These are phyloP conservation scores for Paraphaeosphaeria sporulosa DNA, from an alignment of 2,329 filamentous ascomycete species.

Conservation along the genomic window DNA sequence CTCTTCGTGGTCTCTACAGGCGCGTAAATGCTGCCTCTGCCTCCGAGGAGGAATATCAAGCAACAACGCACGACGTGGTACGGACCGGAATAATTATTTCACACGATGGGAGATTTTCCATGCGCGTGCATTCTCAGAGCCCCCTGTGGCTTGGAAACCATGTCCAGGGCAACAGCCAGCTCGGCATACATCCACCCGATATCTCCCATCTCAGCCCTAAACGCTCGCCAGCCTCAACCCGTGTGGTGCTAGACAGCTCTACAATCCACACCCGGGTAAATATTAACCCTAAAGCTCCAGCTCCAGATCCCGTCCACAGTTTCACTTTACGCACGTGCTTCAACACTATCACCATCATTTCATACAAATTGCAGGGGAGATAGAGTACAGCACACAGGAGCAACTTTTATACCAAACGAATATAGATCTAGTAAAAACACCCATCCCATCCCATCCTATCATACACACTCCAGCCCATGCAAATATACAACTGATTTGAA, in stretches of 20 bases:
- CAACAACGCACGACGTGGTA: conserved; percentile 12
- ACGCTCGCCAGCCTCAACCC: no score
- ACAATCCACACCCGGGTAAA: neutral
- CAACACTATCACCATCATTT: no score
- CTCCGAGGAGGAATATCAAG: no score
- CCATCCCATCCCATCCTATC: conserved; percentile 13
- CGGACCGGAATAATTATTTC: neutral
- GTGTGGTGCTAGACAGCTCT: neutral
- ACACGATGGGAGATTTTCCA: neutral
- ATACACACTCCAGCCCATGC: conserved; percentile 37
- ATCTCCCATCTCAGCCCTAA: no score
- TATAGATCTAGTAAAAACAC: conserved; percentile 12
- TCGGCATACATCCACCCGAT: conserved; percentile 3
- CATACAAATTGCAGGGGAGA: no score
- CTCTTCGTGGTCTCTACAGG: neutral
- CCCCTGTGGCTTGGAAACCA: neutral
- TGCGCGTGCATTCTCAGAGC: conserved; percentile 3
- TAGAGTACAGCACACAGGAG: conserved; percentile 20
- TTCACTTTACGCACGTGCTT: no score
- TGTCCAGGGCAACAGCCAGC: neutral
- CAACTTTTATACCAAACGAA: conserved; percentile 33
- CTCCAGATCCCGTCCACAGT: no score
- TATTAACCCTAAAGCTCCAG: no score
- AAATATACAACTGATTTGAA: conserved; percentile 29
- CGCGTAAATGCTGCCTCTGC: no score